These are phyloP conservation scores for Saccharomycopsis hybrid DNA, from an alignment of 1,139 yeast species.

Conservation along the genomic window DNA sequence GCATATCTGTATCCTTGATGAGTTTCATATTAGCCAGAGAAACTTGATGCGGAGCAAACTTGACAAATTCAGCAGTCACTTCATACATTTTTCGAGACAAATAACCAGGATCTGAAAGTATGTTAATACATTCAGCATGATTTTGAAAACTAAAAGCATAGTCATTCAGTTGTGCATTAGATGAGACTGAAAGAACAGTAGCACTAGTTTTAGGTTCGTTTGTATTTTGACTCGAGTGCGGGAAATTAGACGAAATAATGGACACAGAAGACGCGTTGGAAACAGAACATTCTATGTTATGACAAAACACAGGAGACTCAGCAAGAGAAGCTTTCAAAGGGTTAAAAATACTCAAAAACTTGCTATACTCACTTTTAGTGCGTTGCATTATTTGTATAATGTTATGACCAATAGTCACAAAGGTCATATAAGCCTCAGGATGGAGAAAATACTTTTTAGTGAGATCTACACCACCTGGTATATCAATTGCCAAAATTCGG, in stretches of 20 bases:
- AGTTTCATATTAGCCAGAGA: background rate
- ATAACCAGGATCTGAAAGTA: conserved; percentile 1
- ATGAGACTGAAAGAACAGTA: background rate
- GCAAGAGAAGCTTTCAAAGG: background rate
- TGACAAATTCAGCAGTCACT: background rate
- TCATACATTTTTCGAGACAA: conserved; percentile 6
- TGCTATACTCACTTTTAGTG: conserved; percentile 3
- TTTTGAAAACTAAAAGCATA: background rate
- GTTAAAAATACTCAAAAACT: background rate
- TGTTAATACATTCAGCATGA: background rate
- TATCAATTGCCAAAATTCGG: background rate
- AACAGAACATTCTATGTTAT: no score
- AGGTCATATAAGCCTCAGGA: background rate
- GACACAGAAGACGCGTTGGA: background rate
- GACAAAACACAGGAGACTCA: background rate
- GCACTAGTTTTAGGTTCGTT: no score
- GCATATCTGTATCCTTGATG: background rate
- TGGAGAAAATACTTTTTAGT: background rate
- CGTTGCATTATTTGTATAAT: background rate
- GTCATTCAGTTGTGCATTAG: background rate
- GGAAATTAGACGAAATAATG: no score
- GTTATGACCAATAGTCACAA: background rate
- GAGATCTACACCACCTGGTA: background rate
- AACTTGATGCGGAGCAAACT: background rate
- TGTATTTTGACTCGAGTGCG: background rate